Base-by-base conservation (phyloP, 805 yeast species). In the Kuraishia ogatae region DNA sequence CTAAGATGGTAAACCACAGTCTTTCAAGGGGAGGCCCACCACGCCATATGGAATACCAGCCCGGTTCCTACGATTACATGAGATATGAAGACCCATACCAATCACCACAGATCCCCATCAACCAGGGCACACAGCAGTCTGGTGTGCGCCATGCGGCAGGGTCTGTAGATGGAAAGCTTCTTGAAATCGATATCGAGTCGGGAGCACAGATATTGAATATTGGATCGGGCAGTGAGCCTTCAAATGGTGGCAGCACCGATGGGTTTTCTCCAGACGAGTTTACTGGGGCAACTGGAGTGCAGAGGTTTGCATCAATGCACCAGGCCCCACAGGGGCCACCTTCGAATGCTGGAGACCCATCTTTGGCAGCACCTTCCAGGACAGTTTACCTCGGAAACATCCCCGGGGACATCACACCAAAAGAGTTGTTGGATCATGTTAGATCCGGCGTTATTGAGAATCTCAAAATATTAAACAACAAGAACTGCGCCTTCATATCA, bases 321-420 rank as follows among this genome's bases (percentile, higher is more conserved):
- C 43, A 35, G 17, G 4, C 43, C 43, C 43, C 7, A 15, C 43
- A 35, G 43, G n/a, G 17, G 2, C n/a, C 7, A 13, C 17, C 17
- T 15, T 35, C 43, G 3, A 17, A 17, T 35, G 43, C 43, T 35
- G 43, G 43, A 8, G 43, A 35, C 13, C 43, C 43, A 4, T 8
- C 43, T 35, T 35, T 35, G 43, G 21, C 46, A 5, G 46, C 29
- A 7, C 53, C 73, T 46, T 85, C 91, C 21, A 82, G 97, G 67
- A 90, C 97, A 0, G 96, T 93, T 10, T 89, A 90, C 66, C 74
- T 93, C 63, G 97, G 97, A 17, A 90, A 89, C 66, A 79, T 93
- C 46, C 97, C 98, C 1, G 71, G 78, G n/a, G 87, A 85, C 58
- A 78, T 91, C 56, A 82, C 91, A 20, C 83, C 93, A 4, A 83